Evolutionary conservation across 2,329 filamentous ascomycete genomes (phyloP).

Genomic region (Aspergillus sp.): DNA sequence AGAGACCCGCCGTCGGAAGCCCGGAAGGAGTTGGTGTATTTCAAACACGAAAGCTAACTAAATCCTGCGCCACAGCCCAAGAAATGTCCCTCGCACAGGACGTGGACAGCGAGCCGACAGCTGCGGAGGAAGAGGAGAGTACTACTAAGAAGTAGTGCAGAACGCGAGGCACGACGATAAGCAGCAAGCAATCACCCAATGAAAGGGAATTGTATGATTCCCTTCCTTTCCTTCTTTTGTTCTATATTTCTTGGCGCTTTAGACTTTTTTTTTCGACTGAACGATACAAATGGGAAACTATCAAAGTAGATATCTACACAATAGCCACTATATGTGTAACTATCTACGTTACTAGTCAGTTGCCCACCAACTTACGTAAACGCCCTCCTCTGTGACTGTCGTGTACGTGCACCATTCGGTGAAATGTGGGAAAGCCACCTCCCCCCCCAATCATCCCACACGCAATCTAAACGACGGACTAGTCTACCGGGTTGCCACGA

Average conservation of each 20-base stretch:
- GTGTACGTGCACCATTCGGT: neutral
- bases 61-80: slow-evolving; percentile 53
- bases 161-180: slow-evolving; percentile 16
- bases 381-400: neutral
- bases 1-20: slow-evolving; percentile 38
- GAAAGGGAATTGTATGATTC: neutral
- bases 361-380: no score
- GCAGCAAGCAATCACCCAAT: neutral
- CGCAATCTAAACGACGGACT: neutral
- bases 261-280: neutral
- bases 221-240: neutral
- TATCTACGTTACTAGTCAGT: no score
- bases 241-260: neutral
- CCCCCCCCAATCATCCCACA: neutral
- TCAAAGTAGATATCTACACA: no score
- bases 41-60: slow-evolving; percentile 7
- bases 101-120: slow-evolving; percentile 43
- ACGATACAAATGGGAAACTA: neutral
- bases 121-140: slow-evolving; percentile 37
- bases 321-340: no score
- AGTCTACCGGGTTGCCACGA: no score
- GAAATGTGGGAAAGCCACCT: neutral
- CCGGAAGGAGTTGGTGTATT: neutral
- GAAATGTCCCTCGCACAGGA: slow-evolving; percentile 56
- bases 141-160: neutral